phyloP scores from a whole-genome alignment of 169 alveolate species.

The Plasmodium knowlesi region DNA sequence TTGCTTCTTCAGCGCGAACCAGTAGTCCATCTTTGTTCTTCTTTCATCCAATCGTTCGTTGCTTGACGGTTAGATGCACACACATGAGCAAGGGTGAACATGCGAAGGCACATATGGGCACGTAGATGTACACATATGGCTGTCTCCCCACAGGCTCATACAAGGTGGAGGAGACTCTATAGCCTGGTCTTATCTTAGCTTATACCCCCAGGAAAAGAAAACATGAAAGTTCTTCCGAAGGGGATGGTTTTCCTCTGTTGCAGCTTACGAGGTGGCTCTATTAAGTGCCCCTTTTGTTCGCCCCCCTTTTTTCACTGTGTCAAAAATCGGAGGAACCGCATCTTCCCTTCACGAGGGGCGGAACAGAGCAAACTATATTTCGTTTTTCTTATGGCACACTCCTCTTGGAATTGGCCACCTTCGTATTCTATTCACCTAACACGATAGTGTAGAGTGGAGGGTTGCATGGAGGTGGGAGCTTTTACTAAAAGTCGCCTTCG shows the following conservation, averaged over 20 bases:
- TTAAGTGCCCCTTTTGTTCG: background rate
- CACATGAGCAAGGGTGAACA: background rate
- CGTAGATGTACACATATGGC: background rate
- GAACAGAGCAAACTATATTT: background rate
- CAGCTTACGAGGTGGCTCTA: background rate
- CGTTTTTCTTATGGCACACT: background rate
- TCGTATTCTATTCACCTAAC: background rate
- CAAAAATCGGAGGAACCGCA: background rate
- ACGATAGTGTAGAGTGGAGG: background rate
- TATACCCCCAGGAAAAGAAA: background rate
- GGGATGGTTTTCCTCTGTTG: background rate
- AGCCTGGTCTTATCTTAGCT: background rate
- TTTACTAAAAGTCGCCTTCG: background rate
- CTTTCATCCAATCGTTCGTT: background rate
- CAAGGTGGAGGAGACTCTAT: background rate
- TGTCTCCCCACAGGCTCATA: background rate
- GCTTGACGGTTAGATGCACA: background rate
- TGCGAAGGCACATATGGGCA: background rate
- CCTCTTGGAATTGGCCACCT: background rate
- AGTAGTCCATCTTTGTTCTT: conserved; percentile 5
- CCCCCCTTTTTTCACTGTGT: background rate
- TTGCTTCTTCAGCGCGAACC: conserved; percentile 40
- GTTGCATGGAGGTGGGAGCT: background rate
- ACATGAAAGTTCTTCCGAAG: background rate
- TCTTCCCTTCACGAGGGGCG: background rate